Conservation (phyloP, 2,329 filamentous ascomycete genomes). For the Scopulariopsis brevicaulis region DNA sequence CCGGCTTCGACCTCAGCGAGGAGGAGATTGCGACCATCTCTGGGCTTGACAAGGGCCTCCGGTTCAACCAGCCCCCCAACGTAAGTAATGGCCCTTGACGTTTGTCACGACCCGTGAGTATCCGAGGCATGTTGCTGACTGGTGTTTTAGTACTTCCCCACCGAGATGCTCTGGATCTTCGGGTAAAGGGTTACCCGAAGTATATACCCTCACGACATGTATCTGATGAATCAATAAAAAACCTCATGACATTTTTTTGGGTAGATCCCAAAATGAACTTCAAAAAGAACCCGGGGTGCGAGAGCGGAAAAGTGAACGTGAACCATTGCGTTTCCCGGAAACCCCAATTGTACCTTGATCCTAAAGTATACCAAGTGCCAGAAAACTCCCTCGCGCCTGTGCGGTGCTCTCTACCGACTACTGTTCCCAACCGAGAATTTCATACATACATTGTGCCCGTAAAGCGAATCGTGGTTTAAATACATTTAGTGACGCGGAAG, state of each 20-base stretch:
- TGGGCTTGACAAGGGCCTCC: slow-evolving; percentile 51
- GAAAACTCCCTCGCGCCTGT: not conserved
- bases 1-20: slow-evolving; percentile 52
- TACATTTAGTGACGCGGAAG: not conserved
- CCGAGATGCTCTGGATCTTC: slow-evolving; percentile 46
- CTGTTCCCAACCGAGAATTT: not conserved
- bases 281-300: not conserved
- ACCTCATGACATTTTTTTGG: not conserved
- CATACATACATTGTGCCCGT: not conserved
- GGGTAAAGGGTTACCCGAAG: slow-evolving; percentile 24
- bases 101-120: not conserved
- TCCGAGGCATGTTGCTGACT: not conserved
- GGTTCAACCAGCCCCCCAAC: slow-evolving; percentile 64
- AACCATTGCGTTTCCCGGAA: not conserved
- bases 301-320: not conserved
- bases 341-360: not conserved
- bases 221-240: slow-evolving; percentile 1
- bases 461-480: not conserved
- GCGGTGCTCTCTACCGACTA: not conserved
- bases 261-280: not conserved
- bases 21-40: slow-evolving; percentile 58
- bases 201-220: slow-evolving; percentile 3
- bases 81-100: slow-evolving; percentile 31
- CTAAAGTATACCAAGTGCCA: not conserved
- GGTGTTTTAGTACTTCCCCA: slow-evolving; percentile 36